These are phyloP conservation scores for Pichia paraexigua DNA, from an alignment of 805 yeast species.

Conservation along the genomic window DNA sequence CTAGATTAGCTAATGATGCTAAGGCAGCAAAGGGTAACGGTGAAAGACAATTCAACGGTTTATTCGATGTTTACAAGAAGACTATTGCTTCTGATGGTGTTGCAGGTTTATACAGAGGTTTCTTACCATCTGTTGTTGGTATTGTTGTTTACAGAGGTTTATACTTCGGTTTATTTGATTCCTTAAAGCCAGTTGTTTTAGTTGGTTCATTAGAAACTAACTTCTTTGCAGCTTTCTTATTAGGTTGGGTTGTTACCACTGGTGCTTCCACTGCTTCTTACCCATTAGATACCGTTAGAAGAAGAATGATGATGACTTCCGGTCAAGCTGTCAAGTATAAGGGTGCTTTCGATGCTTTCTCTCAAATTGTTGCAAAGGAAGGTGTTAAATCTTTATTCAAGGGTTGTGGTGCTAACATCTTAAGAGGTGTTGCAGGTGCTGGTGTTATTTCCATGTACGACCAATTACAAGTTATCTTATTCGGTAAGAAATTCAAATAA, in stretches of 20 bases:
- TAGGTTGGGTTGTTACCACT: constrained; percentile 97
- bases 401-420: constrained; percentile 99
- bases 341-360: constrained; percentile 92
- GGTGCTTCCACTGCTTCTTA: constrained; percentile 98
- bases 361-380: constrained; percentile 88
- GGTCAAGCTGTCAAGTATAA: constrained; percentile 97
- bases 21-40: constrained; percentile 69
- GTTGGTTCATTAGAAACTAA: constrained; percentile 92
- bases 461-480: constrained; percentile 88
- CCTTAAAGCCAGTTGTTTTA: constrained; percentile 89
- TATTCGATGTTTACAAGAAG: constrained; percentile 92
- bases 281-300: constrained; percentile 98
- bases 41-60: constrained; percentile 96
- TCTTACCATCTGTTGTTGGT: constrained; percentile 97
- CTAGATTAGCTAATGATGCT: constrained; percentile 98
- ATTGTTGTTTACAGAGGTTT: constrained; percentile 98
- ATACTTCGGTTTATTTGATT: constrained; percentile 96
- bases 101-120: constrained; percentile 99
- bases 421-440: constrained; percentile 99
- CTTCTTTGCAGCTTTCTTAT: constrained; percentile 90
- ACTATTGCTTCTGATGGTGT: constrained; percentile 93
- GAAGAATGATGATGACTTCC: constrained; percentile 99
- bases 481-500: constrained; percentile 91
- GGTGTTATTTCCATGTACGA: constrained; percentile 98
- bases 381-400: constrained; percentile 91